Base-by-base conservation (phyloP, 345 rosid species). In the Mercurialis annua region DNA sequence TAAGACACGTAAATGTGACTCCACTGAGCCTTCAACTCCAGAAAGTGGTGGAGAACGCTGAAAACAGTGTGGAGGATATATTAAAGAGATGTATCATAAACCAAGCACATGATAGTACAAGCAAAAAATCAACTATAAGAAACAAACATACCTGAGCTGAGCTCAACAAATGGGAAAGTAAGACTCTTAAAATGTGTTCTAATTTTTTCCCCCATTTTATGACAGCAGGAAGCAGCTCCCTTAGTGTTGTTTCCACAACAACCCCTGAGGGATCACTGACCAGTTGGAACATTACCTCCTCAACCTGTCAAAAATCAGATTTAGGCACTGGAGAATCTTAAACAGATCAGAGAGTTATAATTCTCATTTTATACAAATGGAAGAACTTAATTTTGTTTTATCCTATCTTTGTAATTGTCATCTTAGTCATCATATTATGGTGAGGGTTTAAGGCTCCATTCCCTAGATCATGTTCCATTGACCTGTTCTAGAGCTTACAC, bases 1-100 rank as follows among this genome's bases (percentile, higher is more conserved):
- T 69, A 93, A 75, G 70, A 83, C 92, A 74, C 80, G 96, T 63
- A 93, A 80, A 76, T 90, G 91, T 63, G 91, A 89, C 75, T 93
- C 98, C 72, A 90, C 66, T 59, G 97, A 89, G 60, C 98, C 96
- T 82, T 93, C 94, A 73, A 93, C 97, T 43, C 97, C 97, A 52
- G 98, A 90, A 77, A 90, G 85, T 54, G 96, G 96, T 44, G 98
- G 97, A 57, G 97, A 89, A 50, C 76, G 87, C 98, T 93, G 85
- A 71, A 73, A 70, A 71, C 36, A 59, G 67, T 49, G 53, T 26
- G 47, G 26, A 63, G 69, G 36, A 36, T 51, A 73, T 46, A 49
- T 53, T 56, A 52, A 47, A 36, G 6, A 59, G 65, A 17, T n/a
- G 33, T 36, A 64, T 30, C 17, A 72, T 21, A 54, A 71, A 66